Evolutionary conservation across 805 yeast species (phyloP).

Genomic region (Candida dajiaensis): DNA sequence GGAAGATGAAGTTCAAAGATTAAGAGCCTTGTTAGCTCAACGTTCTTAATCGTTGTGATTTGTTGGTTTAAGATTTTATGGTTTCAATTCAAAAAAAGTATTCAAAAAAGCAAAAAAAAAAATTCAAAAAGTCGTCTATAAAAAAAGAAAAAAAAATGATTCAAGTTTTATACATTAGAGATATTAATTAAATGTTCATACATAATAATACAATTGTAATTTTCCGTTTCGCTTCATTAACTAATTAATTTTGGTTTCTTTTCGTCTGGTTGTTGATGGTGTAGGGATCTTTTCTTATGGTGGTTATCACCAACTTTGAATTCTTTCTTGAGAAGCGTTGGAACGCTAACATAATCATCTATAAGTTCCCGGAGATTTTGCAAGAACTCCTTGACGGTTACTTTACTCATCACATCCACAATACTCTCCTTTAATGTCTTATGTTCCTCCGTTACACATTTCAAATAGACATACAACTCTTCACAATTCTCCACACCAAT

Average conservation of each 20-base stretch:
- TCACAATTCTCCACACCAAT: conserved; percentile 6
- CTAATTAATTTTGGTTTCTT: no score
- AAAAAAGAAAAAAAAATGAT: no score
- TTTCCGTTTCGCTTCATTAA: no score
- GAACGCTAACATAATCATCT: not conserved
- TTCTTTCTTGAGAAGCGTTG: not conserved
- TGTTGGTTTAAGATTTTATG: not conserved
- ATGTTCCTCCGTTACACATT: not conserved
- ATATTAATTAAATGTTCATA: not conserved
- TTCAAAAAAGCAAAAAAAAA: not conserved
- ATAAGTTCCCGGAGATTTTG: not conserved
- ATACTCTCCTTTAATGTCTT: not conserved
- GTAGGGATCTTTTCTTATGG: not conserved
- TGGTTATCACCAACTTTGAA: not conserved
- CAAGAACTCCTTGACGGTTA: not conserved
- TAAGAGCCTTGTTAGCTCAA: conserved; percentile 41
- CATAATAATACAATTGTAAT: not conserved
- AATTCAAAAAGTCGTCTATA: no score
- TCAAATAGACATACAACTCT: conserved; percentile 2
- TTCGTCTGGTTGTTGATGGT: not conserved
- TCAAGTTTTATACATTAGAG: no score
- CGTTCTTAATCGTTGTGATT: conserved; percentile 3
- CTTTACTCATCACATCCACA: not conserved
- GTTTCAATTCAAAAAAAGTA: not conserved
- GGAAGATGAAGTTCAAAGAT: conserved; percentile 57